Evolutionary conservation across 2,329 filamentous ascomycete species (phyloP).

Genomic region (Fusarium cyanostomum): DNA sequence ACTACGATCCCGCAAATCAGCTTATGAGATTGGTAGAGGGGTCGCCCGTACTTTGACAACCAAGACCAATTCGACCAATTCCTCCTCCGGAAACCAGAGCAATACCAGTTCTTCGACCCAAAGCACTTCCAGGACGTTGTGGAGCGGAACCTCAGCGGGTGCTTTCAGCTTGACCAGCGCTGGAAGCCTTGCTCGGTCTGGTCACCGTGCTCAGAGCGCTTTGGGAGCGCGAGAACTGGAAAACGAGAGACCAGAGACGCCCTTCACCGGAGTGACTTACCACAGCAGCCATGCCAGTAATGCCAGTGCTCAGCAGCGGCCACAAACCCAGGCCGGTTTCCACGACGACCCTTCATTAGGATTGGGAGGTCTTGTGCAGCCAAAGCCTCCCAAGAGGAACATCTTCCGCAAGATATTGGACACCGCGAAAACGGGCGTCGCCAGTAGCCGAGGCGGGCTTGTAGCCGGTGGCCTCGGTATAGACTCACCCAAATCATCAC

Average conservation of each 20-base stretch:
- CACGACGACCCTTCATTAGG: constrained; percentile 72
- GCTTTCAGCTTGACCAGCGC: constrained; percentile 95
- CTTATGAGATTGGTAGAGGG: constrained; percentile 77
- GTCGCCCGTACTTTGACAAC: constrained; percentile 86
- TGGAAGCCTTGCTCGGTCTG: constrained; percentile 86
- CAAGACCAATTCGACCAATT: constrained; percentile 85
- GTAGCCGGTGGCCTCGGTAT: constrained; percentile 62
- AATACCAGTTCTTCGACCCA: constrained; percentile 79
- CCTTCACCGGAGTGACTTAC: constrained; percentile 84
- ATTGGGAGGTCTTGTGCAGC: constrained; percentile 80
- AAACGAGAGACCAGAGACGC: constrained; percentile 66
- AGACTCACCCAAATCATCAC: constrained; percentile 54
- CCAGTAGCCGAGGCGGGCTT: constrained; percentile 87
- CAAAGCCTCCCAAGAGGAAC: constrained; percentile 83
- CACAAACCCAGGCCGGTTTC: constrained; percentile 74
- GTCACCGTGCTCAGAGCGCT: constrained; percentile 71
- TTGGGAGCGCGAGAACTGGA: constrained; percentile 68
- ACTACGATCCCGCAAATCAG: constrained; percentile 74
- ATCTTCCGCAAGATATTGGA: constrained; percentile 97
- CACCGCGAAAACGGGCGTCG: constrained; percentile 91
- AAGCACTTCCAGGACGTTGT: constrained; percentile 84
- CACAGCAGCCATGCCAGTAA: constrained; percentile 85
- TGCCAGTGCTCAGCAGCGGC: constrained; percentile 57
- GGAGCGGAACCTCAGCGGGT: constrained; percentile 92
- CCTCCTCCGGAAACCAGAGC: constrained; percentile 77